Evolutionary conservation across 129 eudicot species (phyloP).

Genomic region (Scalesia atractyloides): DNA sequence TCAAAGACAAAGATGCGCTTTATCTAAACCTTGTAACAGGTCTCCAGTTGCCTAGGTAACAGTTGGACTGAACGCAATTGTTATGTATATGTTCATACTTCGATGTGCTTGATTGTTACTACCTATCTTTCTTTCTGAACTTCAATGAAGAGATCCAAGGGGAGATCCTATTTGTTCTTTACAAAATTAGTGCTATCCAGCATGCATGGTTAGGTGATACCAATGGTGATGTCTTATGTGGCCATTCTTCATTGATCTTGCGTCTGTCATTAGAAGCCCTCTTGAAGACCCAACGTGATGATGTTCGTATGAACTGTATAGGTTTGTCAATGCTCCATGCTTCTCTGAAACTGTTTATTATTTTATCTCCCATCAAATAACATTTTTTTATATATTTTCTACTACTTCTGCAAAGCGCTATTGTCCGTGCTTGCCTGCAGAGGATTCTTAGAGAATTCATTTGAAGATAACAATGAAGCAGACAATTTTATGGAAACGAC

Average conservation of each 20-base stretch:
- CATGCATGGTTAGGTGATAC: slow-evolving; percentile 42
- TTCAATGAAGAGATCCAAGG: slow-evolving; percentile 89
- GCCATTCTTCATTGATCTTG: slow-evolving; percentile 65
- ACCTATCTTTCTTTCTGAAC: background rate
- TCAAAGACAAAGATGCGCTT: slow-evolving; percentile 63
- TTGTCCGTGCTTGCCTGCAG: slow-evolving; percentile 76
- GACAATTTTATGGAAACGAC: slow-evolving; percentile 67
- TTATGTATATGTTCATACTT: slow-evolving; percentile 15
- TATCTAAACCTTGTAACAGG: slow-evolving; percentile 75
- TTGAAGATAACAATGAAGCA: slow-evolving; percentile 54
- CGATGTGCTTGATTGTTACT: slow-evolving; percentile 16
- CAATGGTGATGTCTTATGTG: slow-evolving; percentile 44
- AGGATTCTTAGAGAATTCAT: slow-evolving; percentile 67
- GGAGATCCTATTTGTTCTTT: slow-evolving; percentile 80
- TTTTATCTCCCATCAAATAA: slow-evolving; percentile 18
- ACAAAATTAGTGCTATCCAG: slow-evolving; percentile 57
- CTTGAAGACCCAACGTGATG: slow-evolving; percentile 85
- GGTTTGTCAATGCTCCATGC: slow-evolving; percentile 50
- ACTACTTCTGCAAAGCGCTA: slow-evolving; percentile 53
- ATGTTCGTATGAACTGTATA: slow-evolving; percentile 86
- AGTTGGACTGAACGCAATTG: slow-evolving; percentile 24
- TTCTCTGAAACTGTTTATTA: slow-evolving; percentile 10
- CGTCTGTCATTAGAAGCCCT: slow-evolving; percentile 69
- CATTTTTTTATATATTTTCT: slow-evolving; percentile 5
- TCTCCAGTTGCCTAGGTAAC: slow-evolving; percentile 92